Conservation (phyloP, 257 asterid species). For the Penstemon barbatus region DNA sequence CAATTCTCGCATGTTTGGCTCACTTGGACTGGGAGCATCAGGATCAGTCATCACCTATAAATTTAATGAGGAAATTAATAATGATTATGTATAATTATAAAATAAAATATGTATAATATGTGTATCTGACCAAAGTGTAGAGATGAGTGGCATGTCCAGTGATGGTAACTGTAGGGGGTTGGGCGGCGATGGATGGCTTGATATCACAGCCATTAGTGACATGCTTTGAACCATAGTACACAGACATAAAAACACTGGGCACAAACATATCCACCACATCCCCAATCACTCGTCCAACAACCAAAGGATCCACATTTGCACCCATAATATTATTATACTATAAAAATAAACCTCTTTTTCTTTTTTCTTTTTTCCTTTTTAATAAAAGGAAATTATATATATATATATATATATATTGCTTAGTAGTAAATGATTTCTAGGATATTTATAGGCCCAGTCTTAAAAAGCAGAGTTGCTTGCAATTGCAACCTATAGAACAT, state of each 20-base stretch:
- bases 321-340: constrained; percentile 15
- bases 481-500: constrained; percentile 48
- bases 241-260: constrained; percentile 56
- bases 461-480: constrained; percentile 2
- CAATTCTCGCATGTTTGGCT: constrained; percentile 68
- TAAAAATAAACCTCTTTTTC: too few species aligned
- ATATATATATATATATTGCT: not conserved
- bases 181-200: constrained; percentile 54
- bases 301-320: constrained; percentile 50
- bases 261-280: constrained; percentile 70
- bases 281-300: constrained; percentile 62
- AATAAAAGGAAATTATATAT: not conserved
- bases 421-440: not conserved
- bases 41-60: constrained; percentile 75
- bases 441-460: constrained; percentile 21
- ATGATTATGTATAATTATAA: too few species aligned
- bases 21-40: constrained; percentile 86
- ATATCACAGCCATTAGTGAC: constrained; percentile 63
- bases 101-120: too few species aligned
- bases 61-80: too few species aligned
- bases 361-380: not conserved
- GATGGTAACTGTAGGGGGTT: constrained; percentile 48
- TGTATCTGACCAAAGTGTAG: constrained; percentile 52
- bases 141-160: constrained; percentile 41
- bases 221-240: constrained; percentile 46